Evolutionary conservation across 2,329 filamentous ascomycete genomes (phyloP).

Genomic region (Neocatenulostroma microsporum): DNA sequence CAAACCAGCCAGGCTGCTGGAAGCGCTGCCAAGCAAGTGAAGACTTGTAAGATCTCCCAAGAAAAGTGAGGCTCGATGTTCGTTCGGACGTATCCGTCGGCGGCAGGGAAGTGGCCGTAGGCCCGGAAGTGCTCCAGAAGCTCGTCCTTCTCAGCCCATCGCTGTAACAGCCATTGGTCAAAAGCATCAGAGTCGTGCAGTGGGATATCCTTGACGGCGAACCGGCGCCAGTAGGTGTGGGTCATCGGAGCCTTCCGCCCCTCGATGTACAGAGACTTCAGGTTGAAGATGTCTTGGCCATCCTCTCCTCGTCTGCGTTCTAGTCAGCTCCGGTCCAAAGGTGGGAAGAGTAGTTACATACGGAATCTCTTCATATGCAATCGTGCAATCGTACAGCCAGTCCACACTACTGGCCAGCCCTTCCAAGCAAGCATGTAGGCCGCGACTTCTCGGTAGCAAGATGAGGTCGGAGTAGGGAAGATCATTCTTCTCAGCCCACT

Average conservation of each 20-base stretch:
- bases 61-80: too few relatives aligned
- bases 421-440: constrained; percentile 66
- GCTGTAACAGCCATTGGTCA: constrained; percentile 66
- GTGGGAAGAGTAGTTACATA: constrained; percentile 49
- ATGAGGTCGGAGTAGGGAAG: constrained; percentile 61
- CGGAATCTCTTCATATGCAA: constrained; percentile 87
- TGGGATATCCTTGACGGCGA: constrained; percentile 70
- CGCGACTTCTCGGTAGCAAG: constrained; percentile 69
- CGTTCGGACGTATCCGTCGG: background rate
- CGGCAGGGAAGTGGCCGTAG: constrained; percentile 66
- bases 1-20: too few relatives aligned
- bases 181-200: constrained; percentile 63
- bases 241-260: constrained; percentile 82
- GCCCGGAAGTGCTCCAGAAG: constrained; percentile 65
- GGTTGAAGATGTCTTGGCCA: constrained; percentile 76
- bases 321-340: too few relatives aligned
- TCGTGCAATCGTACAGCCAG: constrained; percentile 81
- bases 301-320: constrained; percentile 47
- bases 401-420: constrained; percentile 65
- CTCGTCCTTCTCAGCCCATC: constrained; percentile 83
- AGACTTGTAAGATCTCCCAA: too few relatives aligned
- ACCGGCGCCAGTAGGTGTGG: constrained; percentile 89
- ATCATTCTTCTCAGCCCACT: constrained; percentile 66
- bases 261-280: constrained; percentile 74
- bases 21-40: too few relatives aligned